A percentile compares a stretch with the other conserved stretches of the same genome.
phyloP scores from a whole-genome alignment of 2,329 filamentous ascomycete genomes.

The Apiospora kogelbergensis region DNA sequence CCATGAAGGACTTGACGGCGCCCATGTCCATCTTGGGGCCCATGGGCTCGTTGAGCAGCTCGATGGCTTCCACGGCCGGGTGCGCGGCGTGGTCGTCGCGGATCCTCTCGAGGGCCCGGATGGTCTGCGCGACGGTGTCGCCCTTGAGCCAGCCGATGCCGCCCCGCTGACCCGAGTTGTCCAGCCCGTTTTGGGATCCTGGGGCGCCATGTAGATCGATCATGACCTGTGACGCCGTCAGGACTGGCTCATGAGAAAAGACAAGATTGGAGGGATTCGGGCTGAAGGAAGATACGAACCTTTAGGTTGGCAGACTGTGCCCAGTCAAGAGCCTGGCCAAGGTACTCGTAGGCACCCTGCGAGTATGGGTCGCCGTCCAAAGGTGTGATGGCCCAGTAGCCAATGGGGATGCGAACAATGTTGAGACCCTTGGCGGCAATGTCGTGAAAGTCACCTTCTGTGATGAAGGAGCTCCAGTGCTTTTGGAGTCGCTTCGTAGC shows the following conservation, averaged over 20 bases:
- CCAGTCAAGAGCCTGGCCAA: slow-evolving; percentile 58
- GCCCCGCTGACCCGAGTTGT: slow-evolving; percentile 57
- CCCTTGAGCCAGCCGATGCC: slow-evolving; percentile 31
- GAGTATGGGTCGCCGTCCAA: slow-evolving; percentile 49
- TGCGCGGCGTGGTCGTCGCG: slow-evolving; percentile 43
- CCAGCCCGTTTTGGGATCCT: slow-evolving; percentile 60
- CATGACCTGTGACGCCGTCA: slow-evolving; percentile 44
- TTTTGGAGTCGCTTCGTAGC: slow-evolving; percentile 42
- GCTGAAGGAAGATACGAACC: slow-evolving; percentile 1
- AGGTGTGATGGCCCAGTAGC: slow-evolving; percentile 59
- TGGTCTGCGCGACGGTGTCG: slow-evolving; percentile 30
- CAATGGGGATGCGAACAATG: slow-evolving; percentile 57
- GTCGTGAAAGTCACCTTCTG: slow-evolving; percentile 52
- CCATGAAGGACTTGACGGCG: slow-evolving; percentile 42
- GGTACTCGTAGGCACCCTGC: slow-evolving; percentile 37
- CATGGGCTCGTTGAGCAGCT: slow-evolving; percentile 66
- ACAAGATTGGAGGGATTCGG: no score
- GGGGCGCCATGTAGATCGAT: slow-evolving; percentile 60
- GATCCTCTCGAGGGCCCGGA: slow-evolving; percentile 52
- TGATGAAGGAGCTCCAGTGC: slow-evolving; percentile 52
- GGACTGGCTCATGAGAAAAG: not conserved
- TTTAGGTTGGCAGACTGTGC: slow-evolving; percentile 39
- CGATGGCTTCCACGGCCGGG: slow-evolving; percentile 63
- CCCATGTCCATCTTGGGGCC: slow-evolving; percentile 54
- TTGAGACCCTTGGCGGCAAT: slow-evolving; percentile 59